Conservation (phyloP, 2,329 filamentous ascomycete genomes). For the Massarina eburnea region DNA sequence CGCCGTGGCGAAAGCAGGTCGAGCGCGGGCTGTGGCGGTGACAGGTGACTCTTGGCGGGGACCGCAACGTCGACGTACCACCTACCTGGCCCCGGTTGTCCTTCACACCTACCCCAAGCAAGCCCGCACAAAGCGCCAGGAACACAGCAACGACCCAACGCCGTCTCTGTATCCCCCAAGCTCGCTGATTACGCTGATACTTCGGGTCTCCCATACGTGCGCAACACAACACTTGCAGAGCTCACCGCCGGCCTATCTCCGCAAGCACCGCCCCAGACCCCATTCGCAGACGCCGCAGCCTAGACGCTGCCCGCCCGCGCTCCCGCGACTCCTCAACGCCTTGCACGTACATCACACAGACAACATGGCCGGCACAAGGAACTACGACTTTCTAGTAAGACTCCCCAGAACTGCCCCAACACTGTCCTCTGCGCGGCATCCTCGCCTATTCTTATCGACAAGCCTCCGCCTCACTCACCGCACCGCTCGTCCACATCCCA, state of each 20-base stretch:
- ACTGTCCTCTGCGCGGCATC: not conserved
- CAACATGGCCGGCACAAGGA: conserved; percentile 91
- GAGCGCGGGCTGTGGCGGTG: conserved; percentile 4
- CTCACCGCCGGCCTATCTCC: not conserved
- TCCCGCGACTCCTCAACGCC: conserved; percentile 2
- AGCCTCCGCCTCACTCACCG: conserved; percentile 4
- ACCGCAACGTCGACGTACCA: conserved; percentile 19
- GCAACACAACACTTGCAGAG: not conserved
- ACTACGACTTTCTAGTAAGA: conserved; percentile 97
- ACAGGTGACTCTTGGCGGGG: conserved; percentile 12
- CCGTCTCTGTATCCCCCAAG: not conserved
- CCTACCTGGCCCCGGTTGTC: conserved; percentile 3
- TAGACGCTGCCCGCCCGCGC: conserved; percentile 7
- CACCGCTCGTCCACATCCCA: conserved; percentile 10
- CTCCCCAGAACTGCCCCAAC: not conserved
- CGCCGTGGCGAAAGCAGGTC: not conserved
- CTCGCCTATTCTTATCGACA: not conserved
- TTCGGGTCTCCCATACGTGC: not conserved
- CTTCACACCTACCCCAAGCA: conserved; percentile 2
- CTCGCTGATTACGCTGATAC: not conserved
- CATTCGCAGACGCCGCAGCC: conserved; percentile 1
- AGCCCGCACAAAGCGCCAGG: not conserved
- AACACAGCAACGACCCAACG: conserved; percentile 1
- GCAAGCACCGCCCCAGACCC: not conserved
- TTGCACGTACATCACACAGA: conserved; percentile 2